Conservation (phyloP, 148 eudicot species). For the Arctostaphylos glauca region DNA sequence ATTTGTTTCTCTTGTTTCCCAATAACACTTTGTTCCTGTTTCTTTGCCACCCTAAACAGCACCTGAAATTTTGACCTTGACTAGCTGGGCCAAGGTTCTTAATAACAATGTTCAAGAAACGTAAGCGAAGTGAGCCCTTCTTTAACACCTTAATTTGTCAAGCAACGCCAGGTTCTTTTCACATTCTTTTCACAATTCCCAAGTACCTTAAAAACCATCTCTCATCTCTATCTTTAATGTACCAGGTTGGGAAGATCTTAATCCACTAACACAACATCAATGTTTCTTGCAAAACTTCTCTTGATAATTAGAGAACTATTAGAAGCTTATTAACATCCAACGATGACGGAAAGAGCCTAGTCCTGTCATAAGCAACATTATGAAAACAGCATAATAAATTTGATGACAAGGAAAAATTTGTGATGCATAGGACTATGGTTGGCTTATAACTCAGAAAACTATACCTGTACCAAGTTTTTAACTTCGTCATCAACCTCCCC, state of each 20-base stretch:
- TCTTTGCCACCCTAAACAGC: neutral
- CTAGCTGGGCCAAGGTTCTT: neutral
- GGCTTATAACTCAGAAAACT: slow-evolving; percentile 1
- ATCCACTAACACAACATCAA: slow-evolving; percentile 1
- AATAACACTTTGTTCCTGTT: neutral
- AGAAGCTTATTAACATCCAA: neutral
- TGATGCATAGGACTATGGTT: neutral
- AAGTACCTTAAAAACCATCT: neutral
- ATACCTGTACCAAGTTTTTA: slow-evolving; percentile 83
- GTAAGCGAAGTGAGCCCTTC: neutral
- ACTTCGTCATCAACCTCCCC: slow-evolving; percentile 80
- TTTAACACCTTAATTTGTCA: slow-evolving; percentile 1
- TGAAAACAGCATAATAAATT: neutral
- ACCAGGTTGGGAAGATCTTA: neutral
- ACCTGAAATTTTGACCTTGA: neutral
- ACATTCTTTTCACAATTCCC: neutral
- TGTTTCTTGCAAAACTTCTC: neutral
- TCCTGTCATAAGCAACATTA: neutral
- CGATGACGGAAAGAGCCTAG: neutral
- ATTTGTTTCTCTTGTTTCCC: neutral
- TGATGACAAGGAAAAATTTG: neutral
- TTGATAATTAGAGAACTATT: neutral
- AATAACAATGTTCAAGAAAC: neutral
- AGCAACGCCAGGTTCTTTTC: neutral
- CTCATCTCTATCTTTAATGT: neutral